A percentile compares a stretch with the other conserved stretches of the same genome.
These are phyloP conservation scores for Penicillium sumatraense DNA, from an alignment of 2,329 filamentous ascomycete genomes.

Conservation along the genomic window DNA sequence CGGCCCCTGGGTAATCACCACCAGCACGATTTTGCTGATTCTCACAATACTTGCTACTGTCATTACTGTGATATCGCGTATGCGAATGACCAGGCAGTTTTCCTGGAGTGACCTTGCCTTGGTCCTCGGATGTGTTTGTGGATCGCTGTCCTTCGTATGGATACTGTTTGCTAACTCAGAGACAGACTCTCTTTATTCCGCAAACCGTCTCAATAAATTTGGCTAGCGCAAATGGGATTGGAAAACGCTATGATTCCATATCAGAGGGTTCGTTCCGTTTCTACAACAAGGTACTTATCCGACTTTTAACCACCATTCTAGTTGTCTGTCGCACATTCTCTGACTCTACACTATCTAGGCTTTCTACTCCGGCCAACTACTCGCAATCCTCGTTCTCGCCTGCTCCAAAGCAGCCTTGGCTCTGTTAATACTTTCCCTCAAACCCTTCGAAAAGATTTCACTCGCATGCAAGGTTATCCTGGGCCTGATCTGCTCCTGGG, in stretches of 20 bases:
- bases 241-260: slow-evolving; percentile 7
- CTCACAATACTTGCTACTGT: slow-evolving; percentile 9
- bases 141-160: background rate
- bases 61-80: slow-evolving; percentile 12
- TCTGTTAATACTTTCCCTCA: slow-evolving; percentile 9
- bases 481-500: slow-evolving; percentile 6
- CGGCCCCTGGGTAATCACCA: slow-evolving; percentile 15
- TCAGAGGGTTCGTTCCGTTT: slow-evolving; percentile 2
- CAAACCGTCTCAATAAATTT: slow-evolving; percentile 13
- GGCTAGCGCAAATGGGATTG: slow-evolving; percentile 12
- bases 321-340: background rate
- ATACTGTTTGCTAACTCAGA: background rate
- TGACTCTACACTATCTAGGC: background rate
- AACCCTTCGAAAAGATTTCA: slow-evolving; percentile 8
- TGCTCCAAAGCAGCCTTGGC: slow-evolving; percentile 15
- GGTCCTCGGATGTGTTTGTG: slow-evolving; percentile 7
- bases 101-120: slow-evolving; percentile 9
- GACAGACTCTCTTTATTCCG: slow-evolving; percentile 6
- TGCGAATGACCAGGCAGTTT: slow-evolving; percentile 6
- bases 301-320: background rate
- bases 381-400: slow-evolving; percentile 9
- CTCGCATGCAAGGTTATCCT: slow-evolving; percentile 9
- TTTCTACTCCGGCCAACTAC: slow-evolving; percentile 11
- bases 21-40: slow-evolving; percentile 15
- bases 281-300: slow-evolving; percentile 8